These are phyloP conservation scores for Prunus mira DNA, from an alignment of 306 rosid genomes.

Conservation along the genomic window DNA sequence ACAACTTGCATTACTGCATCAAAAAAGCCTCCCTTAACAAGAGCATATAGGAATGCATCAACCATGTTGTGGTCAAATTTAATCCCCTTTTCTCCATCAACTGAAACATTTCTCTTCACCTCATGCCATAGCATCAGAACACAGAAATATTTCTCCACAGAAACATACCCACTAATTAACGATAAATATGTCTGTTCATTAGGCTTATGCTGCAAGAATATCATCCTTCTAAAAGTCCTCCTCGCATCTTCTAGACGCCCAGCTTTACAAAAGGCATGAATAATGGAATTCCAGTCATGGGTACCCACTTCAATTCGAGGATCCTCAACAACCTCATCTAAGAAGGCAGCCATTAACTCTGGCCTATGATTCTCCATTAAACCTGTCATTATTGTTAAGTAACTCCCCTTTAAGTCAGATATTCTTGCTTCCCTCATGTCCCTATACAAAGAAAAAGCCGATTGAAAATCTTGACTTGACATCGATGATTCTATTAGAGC, in stretches of 20 bases:
- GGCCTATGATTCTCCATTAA: constrained; percentile 93
- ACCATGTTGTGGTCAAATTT: constrained; percentile 68
- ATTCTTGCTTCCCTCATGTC: constrained; percentile 84
- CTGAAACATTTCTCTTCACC: constrained; percentile 60
- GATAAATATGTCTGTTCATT: constrained; percentile 90
- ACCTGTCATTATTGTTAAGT: constrained; percentile 91
- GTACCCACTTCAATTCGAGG: constrained; percentile 84
- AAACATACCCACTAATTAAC: constrained; percentile 74
- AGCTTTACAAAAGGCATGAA: constrained; percentile 90
- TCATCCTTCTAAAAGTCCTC: constrained; percentile 90
- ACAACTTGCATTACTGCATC: constrained; percentile 96
- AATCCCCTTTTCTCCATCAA: constrained; percentile 58
- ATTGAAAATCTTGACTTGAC: constrained; percentile 88
- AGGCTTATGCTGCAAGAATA: constrained; percentile 76
- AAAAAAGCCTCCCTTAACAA: constrained; percentile 97
- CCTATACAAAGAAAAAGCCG: constrained; percentile 79
- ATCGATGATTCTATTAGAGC: constrained; percentile 76
- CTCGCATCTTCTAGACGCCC: constrained; percentile 92
- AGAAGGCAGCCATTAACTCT: constrained; percentile 93
- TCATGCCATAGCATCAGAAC: constrained; percentile 94
- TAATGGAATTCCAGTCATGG: constrained; percentile 96
- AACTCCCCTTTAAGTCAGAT: constrained; percentile 76
- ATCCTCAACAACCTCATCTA: constrained; percentile 88
- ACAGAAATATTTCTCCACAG: constrained; percentile 69
- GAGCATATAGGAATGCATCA: constrained; percentile 82